Evolutionary conservation across 192 early-diverging fungal species (phyloP), one percentile per base, ranked within the genome.

Genomic region (Coemansia brasiliensis): DNA sequence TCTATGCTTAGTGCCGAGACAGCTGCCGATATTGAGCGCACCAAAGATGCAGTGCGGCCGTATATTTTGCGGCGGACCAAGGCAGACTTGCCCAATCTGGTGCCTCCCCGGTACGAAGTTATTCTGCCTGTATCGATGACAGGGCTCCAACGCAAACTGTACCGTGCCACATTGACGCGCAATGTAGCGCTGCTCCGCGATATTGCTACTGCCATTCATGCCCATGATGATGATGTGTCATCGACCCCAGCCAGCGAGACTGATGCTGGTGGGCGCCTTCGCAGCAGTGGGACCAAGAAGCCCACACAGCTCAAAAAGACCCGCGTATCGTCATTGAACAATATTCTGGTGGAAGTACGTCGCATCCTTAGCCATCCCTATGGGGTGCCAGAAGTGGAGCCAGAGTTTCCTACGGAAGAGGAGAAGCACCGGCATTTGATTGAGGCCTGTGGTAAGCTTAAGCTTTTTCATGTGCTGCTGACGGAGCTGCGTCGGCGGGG

Each of bases 321-420:
- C 25, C 32, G 52, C 1, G 32, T 59, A 1, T 77, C 87, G 29
- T 89, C 86, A 52, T 76, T 95, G 61, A 69, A 89, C 40, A 99
- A 99, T 69, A 87, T 98, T 21, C 88, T 90, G 41, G 93, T 96
- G 87, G 93, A 98, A 76, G 80, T 99, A 35, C 95, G 94, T 65
- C 94, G 94, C 61, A 91, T 90, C 8, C 84, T 88, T 51, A 98
- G 98, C 64, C 94, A 98, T 59, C 94, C 97, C 2, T 98, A 88
- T 59, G 67, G 95, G 25, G 83, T 95, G 42, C 80, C 79, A 2
- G 79, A 83, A 24, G 87, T 89, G 2, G 90, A 92, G 75, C 69
- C 73, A 3, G 25, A 57, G 4, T 83, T 83, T 15, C 61, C 57
- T 1, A 59, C 61, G 25, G 63, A 81, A 2, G 84, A 87, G 13